Percentiles rank a stretch among this genome's conserved stretches.
Conservation (phyloP, 371 early-diverging fungal genomes). For the Blastocladiella emersonii region DNA sequence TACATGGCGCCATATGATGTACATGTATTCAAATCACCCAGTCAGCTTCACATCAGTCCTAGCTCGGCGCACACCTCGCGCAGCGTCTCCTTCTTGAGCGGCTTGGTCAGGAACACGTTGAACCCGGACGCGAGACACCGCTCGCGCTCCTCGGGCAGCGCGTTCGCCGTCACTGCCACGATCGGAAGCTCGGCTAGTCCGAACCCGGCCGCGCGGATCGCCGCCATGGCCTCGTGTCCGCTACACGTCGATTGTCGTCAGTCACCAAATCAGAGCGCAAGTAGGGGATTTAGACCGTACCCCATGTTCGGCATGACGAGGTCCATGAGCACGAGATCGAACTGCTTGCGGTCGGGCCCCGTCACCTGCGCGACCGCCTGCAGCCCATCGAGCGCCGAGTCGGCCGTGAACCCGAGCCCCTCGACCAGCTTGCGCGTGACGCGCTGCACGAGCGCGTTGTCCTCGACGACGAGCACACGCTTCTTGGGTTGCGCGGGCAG, state of each 20-base stretch:
- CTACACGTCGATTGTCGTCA: background rate
- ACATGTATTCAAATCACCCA: too few relatives aligned
- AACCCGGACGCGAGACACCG: slow-evolving; percentile 7
- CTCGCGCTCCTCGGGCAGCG: slow-evolving; percentile 4
- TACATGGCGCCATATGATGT: too few relatives aligned
- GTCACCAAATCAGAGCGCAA: too few relatives aligned
- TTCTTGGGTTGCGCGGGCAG: too few relatives aligned
- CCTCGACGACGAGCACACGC: too few relatives aligned
- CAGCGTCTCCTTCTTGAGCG: slow-evolving; percentile 5
- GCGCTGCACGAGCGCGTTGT: too few relatives aligned
- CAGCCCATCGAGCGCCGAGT: too few relatives aligned
- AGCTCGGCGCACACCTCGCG: too few relatives aligned
- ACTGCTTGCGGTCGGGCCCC: background rate
- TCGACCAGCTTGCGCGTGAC: too few relatives aligned
- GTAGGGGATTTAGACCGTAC: background rate
- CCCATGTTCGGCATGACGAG: slow-evolving; percentile 7
- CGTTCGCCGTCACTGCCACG: slow-evolving; percentile 6
- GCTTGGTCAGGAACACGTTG: slow-evolving; percentile 9
- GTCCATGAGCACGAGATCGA: slow-evolving; percentile 7
- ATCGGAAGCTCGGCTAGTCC: slow-evolving; percentile 1
- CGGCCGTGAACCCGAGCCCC: too few relatives aligned
- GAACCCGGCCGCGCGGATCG: background rate
- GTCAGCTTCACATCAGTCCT: too few relatives aligned
- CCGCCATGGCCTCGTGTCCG: background rate
- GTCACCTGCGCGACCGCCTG: too few relatives aligned